phyloP scores from a whole-genome alignment of 1,284 basidiomycete species.

The Cryptococcus floricola region DNA sequence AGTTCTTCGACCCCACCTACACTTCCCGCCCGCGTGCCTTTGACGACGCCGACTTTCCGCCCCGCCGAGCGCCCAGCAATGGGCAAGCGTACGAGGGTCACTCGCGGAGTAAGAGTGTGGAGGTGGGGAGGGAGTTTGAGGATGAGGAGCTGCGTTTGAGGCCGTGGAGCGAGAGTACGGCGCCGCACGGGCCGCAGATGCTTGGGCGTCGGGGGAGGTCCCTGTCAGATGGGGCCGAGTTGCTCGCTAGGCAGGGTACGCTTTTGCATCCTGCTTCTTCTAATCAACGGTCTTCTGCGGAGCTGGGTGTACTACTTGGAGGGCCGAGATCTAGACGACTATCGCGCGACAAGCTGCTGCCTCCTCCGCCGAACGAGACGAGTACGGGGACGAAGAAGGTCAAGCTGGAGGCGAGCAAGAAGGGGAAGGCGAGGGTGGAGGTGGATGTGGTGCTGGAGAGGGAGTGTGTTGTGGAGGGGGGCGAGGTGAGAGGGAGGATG shows the following conservation, averaged over 20 bases:
- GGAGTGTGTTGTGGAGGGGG: slow-evolving; percentile 76
- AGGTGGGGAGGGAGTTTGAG: slow-evolving; percentile 12
- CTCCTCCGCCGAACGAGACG: slow-evolving; percentile 31
- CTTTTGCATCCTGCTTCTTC: slow-evolving; percentile 43
- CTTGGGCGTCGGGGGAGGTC: slow-evolving; percentile 23
- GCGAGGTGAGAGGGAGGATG: slow-evolving; percentile 67
- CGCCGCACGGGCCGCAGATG: slow-evolving; percentile 10
- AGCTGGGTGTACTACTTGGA: slow-evolving; percentile 46
- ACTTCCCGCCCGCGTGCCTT: background rate
- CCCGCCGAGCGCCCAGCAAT: no score
- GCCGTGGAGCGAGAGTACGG: slow-evolving; percentile 31
- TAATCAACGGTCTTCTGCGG: slow-evolving; percentile 37
- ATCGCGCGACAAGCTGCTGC: slow-evolving; percentile 34
- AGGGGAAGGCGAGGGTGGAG: slow-evolving; percentile 71
- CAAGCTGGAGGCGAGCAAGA: slow-evolving; percentile 57
- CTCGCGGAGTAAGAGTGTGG: background rate
- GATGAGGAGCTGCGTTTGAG: slow-evolving; percentile 19
- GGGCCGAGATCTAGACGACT: slow-evolving; percentile 30
- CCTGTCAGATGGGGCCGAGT: slow-evolving; percentile 43
- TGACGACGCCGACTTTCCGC: background rate
- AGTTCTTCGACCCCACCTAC: slow-evolving; percentile 6
- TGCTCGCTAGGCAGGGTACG: slow-evolving; percentile 45
- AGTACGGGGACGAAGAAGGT: slow-evolving; percentile 27
- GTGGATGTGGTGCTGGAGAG: slow-evolving; percentile 76
- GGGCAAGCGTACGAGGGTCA: background rate